Conservation (phyloP, 1,139 yeast species). For the Taphrina confusa region DNA sequence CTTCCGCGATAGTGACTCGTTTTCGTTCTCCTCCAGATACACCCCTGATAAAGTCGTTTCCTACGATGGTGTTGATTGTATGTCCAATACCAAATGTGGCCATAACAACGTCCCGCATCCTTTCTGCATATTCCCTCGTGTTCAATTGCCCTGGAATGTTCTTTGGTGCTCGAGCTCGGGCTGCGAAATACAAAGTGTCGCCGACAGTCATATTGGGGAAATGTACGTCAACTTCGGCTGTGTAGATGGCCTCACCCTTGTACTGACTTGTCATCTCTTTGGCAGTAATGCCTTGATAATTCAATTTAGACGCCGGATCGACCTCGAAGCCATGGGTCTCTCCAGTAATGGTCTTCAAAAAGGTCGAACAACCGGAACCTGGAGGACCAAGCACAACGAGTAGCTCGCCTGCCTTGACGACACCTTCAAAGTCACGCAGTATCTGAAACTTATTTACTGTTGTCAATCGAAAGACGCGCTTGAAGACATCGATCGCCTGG, state of each 20-base stretch:
- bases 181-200: constrained; percentile 66
- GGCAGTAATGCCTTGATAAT: constrained; percentile 56
- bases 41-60: constrained; percentile 63
- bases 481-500: constrained; percentile 43
- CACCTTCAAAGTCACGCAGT: constrained; percentile 66
- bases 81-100: constrained; percentile 66
- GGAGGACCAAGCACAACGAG: constrained; percentile 65
- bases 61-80: constrained; percentile 59
- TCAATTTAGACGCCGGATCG: constrained; percentile 44
- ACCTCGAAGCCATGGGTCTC: constrained; percentile 51
- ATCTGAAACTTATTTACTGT: constrained; percentile 46
- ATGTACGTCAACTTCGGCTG: constrained; percentile 68
- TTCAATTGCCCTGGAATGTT: constrained; percentile 63
- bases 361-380: constrained; percentile 67
- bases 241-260: constrained; percentile 71
- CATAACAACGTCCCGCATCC: constrained; percentile 67
- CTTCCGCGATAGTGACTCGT: constrained; percentile 65
- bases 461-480: constrained; percentile 40
- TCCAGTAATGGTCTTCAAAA: constrained; percentile 59
- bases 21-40: constrained; percentile 68
- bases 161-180: constrained; percentile 64
- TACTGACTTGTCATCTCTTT: constrained; percentile 55
- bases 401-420: constrained; percentile 63
- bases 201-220: constrained; percentile 74
- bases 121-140: constrained; percentile 60